Evolutionary conservation across 2,329 filamentous ascomycete species (phyloP).

Genomic region (Polychaeton citri): DNA sequence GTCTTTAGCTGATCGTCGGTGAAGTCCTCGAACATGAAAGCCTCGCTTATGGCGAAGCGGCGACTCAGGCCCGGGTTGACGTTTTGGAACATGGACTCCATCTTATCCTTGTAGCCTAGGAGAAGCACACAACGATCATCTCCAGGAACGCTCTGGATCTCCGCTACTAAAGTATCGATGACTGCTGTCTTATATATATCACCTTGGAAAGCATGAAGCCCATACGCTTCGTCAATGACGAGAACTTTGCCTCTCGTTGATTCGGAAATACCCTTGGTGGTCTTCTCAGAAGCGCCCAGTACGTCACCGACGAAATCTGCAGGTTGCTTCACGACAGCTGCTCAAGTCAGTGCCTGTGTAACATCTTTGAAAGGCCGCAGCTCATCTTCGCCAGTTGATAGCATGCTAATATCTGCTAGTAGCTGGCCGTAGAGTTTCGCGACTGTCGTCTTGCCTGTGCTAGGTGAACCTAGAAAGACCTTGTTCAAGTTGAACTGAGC

Average conservation of each 20-base stretch:
- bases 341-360: conserved; percentile 5
- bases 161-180: conserved; percentile 60
- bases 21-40: conserved; percentile 60
- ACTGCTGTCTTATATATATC: conserved; percentile 50
- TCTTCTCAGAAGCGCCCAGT: conserved; percentile 54
- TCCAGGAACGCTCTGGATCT: conserved; percentile 55
- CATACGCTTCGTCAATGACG: conserved; percentile 70
- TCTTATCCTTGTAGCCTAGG: conserved; percentile 55
- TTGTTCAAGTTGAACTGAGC: conserved; percentile 52
- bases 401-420: conserved; percentile 50
- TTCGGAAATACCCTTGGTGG: conserved; percentile 59
- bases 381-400: conserved; percentile 55
- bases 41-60: conserved; percentile 49
- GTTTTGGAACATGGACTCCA: conserved; percentile 61
- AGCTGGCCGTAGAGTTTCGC: conserved; percentile 61
- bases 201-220: conserved; percentile 33
- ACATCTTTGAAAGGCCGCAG: conserved; percentile 1
- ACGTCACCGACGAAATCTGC: conserved; percentile 55
- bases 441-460: conserved; percentile 65
- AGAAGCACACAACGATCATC: conserved; percentile 62
- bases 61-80: conserved; percentile 56
- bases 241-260: conserved; percentile 58
- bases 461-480: conserved; percentile 60
- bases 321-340: conserved; percentile 58
- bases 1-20: conserved; percentile 40